Base-by-base conservation (phyloP, 2,329 filamentous ascomycete genomes). In the Didymella pinodella region DNA sequence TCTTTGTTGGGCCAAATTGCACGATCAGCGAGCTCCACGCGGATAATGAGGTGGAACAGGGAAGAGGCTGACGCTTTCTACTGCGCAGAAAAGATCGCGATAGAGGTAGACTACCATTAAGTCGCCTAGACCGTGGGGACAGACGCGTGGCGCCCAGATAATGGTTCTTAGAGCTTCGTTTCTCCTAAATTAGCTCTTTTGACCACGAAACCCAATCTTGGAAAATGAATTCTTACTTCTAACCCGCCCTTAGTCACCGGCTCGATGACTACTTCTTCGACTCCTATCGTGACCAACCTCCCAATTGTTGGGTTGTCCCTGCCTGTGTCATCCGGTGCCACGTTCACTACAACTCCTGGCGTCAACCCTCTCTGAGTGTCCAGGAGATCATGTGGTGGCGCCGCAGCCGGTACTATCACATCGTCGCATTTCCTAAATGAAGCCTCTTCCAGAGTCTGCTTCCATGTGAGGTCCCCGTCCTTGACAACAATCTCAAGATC, bases 271-370 rank as follows among this genome's bases (percentile, higher is more conserved):
- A 79, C 70, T 57, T 80, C 78, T 48, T 80, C 78, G 1, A 78
- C 75, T 5, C 78, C 76, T 32, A 77, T 58, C n/a, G 66, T 67
- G 0, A 79, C 62, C 54, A 80, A 48, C 4, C 48, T 71, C 0
- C 78, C 78, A 14, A 76, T 48, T 0, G 76, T 78, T 5, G 77
- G 77, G 66, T 78, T 70, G 44, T 66, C 72, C 40, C 72, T 69
- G 0, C 78, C 78, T 20, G 76, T 80, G 64, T 80, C 78, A 66
- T 79, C 77, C 1, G 78, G 78, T 25, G 67, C 71, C 1, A 80
- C 67, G 26, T 64, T 71, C 1, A 79, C 75, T 25, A 65, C 8
- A 2, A 54, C 68, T 0, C 77, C 78, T 16, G 65, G 62, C 11
- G 54, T 55, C 28, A 80, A 54, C 0, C 77, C 76, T 29, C 61